Base-by-base conservation (phyloP, 2,329 filamentous ascomycete genomes). In the Aureobasidium pullulans region DNA sequence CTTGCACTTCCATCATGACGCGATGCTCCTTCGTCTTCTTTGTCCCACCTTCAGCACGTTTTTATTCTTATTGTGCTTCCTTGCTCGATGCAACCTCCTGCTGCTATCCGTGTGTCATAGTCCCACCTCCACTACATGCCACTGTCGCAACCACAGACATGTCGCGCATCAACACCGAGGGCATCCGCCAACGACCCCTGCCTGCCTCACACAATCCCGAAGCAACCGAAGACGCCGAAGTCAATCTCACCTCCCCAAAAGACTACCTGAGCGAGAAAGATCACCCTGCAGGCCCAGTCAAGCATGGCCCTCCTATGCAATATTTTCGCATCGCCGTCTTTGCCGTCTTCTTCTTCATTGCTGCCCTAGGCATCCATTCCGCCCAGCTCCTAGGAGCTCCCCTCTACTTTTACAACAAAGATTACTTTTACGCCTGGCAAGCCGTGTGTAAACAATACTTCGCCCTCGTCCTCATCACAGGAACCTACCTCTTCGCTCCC, bases 401-500 rank as follows among this genome's bases (percentile, higher is more conserved):
- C 13, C 75, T 95, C 8, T 94, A 94, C 70, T 83, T 84, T 64
- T 75, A 89, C 70, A 87, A 87, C 73, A 84, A 82, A 65, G 84
- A 90, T 60, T 80, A 86, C 66, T 96, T 88, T 77, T 89, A 95
- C 73, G 83, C 87, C 62, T 94, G 88, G 77, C 92, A 94, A 83
- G 85, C 89, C 56, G 77, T 91, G 69, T 91, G 89, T n/a, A 96
- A 96, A 74, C 84, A 88, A 68, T 87, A 84, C 29, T 95, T 95
- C 71, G 89, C 87, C 62, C 77, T 95, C 31, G 76, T 90, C 60
- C 83, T 85, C 62, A 90, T 86, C 19, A 87, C 86, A 46, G 84
- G 93, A 77, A 95, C 89, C 13, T 84, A 93, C 68, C 89, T 89
- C 79, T 96, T 89, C 87, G 87, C 88, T n/a, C 89, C 90, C 3